These are phyloP conservation scores for Lactifluus pinguis DNA, from an alignment of 768 basidiomycete species.

Conservation along the genomic window DNA sequence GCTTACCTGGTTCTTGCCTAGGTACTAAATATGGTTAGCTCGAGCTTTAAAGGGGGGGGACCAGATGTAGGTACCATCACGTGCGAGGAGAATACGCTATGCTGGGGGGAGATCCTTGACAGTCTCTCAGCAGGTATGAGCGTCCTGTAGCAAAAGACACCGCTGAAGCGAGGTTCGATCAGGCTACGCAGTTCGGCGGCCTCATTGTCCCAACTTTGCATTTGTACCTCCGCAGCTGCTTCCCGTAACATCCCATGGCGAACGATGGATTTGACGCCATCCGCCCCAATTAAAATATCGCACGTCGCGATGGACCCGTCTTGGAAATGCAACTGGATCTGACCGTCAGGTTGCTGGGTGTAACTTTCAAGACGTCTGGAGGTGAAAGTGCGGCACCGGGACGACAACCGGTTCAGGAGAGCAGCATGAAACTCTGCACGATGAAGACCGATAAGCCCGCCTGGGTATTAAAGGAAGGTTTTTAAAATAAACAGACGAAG, in stretches of 20 bases:
- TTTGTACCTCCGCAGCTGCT: constrained; percentile 26
- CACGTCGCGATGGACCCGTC: constrained; percentile 53
- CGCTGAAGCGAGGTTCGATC: constrained; percentile 50
- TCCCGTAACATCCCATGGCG: constrained; percentile 30
- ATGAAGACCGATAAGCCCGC: constrained; percentile 37
- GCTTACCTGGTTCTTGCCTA: constrained; percentile 36
- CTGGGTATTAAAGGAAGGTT: constrained; percentile 5
- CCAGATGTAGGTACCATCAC: constrained; percentile 34
- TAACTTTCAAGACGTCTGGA: constrained; percentile 55
- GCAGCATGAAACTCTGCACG: constrained; percentile 58
- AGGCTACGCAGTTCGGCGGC: constrained; percentile 32
- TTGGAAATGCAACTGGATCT: constrained; percentile 45
- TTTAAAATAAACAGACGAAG: background rate
- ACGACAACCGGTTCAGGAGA: constrained; percentile 38
- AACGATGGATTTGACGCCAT: constrained; percentile 52
- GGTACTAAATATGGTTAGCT: constrained; percentile 35
- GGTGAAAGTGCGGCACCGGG: constrained; percentile 39
- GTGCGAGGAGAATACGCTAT: constrained; percentile 38
- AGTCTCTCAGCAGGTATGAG: constrained; percentile 47
- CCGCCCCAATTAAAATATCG: constrained; percentile 63
- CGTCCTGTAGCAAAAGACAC: constrained; percentile 48
- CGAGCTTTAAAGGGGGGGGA: background rate
- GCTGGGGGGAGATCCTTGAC: constrained; percentile 34
- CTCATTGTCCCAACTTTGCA: constrained; percentile 30
- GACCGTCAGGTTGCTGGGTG: constrained; percentile 30